Evolutionary conservation across 495 filamentous ascomycete species (phyloP).

Genomic region (Neurospora sp.): DNA sequence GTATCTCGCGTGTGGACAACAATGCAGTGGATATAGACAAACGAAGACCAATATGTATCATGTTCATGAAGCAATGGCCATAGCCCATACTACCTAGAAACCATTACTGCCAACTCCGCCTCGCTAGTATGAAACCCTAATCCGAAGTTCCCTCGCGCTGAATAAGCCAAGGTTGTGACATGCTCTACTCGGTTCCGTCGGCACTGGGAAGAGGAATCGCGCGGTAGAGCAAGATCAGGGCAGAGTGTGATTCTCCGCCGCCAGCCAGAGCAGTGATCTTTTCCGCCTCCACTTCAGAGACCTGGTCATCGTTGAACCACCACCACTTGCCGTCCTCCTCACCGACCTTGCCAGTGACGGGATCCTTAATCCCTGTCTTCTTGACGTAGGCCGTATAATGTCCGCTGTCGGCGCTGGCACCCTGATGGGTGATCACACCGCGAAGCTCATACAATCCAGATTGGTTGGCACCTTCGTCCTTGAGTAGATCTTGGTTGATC

Average conservation of each 20-base stretch:
- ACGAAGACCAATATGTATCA: background rate
- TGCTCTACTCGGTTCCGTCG: slow-evolving; percentile 23
- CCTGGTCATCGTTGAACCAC: slow-evolving; percentile 99
- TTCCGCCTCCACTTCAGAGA: slow-evolving; percentile 80
- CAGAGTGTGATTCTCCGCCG: slow-evolving; percentile 93
- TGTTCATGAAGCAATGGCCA: background rate
- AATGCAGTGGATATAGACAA: background rate
- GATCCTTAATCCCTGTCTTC: slow-evolving; percentile 60
- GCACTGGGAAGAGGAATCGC: slow-evolving; percentile 56
- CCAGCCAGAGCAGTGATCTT: slow-evolving; percentile 86
- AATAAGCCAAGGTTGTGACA: background rate
- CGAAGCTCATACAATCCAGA: slow-evolving; percentile 91
- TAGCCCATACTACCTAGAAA: background rate
- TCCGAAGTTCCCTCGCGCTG: background rate
- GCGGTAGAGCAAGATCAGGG: slow-evolving; percentile 83
- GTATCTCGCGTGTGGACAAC: background rate
- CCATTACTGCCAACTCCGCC: background rate
- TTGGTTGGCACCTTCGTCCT: slow-evolving; percentile 76
- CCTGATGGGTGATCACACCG: slow-evolving; percentile 95
- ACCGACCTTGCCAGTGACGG: slow-evolving; percentile 56
- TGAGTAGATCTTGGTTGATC: slow-evolving; percentile 56
- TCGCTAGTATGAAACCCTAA: background rate
- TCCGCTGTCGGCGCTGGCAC: slow-evolving; percentile 90
- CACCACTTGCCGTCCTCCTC: slow-evolving; percentile 93
- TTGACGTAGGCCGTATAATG: slow-evolving; percentile 98